phyloP scores from a whole-genome alignment of 331 rosid species.

The Telfairia occidentalis region DNA sequence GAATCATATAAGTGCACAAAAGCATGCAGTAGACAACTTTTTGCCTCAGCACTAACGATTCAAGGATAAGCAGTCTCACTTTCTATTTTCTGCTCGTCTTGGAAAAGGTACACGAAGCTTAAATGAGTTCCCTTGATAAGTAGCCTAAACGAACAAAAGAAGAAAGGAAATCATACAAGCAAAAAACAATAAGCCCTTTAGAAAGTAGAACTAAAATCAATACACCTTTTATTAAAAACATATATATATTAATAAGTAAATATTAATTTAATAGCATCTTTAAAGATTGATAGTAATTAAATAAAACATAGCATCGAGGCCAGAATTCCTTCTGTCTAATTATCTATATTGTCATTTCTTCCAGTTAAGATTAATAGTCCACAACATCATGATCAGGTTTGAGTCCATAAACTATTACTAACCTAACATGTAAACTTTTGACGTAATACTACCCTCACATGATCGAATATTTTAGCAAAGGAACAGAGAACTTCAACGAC shows the following conservation, averaged over 20 bases:
- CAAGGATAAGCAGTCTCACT: constrained; percentile 41
- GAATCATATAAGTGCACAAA: not conserved
- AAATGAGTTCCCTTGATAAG: constrained; percentile 52
- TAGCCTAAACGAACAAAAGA: constrained; percentile 33
- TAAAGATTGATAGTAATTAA: not conserved
- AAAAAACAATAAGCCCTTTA: not conserved
- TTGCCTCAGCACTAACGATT: not conserved
- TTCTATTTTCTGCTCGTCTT: constrained; percentile 75
- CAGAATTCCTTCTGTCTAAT: not conserved
- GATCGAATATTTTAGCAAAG: not conserved
- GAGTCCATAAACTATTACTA: not conserved
- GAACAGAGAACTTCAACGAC: not conserved
- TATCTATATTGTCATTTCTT: not conserved
- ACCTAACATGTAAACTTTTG: not conserved
- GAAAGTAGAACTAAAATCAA: not conserved
- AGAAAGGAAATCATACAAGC: not conserved
- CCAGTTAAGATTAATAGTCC: not conserved
- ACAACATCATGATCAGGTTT: not conserved
- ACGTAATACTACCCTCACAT: not conserved
- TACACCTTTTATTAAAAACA: not conserved
- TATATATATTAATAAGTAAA: not conserved
- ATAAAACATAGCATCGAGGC: not conserved
- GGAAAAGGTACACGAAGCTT: constrained; percentile 93
- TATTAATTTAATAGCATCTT: not conserved
- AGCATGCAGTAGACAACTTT: not conserved